These are phyloP conservation scores for Gilbertella persicaria DNA, from an alignment of 371 early-diverging fungal genomes.

Conservation along the genomic window DNA sequence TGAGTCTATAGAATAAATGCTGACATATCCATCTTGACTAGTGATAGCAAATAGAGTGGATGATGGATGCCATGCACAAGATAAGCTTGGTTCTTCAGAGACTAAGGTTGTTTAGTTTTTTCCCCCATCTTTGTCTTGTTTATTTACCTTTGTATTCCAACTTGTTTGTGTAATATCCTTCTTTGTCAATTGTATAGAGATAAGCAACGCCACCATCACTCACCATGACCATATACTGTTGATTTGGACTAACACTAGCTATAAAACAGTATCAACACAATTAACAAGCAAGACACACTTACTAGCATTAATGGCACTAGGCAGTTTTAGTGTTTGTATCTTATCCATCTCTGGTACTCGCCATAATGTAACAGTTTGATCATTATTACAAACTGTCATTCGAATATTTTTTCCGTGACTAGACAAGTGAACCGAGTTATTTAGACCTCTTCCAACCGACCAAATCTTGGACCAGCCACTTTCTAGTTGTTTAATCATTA, in stretches of 20 bases:
- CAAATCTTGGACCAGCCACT: slow-evolving; percentile 63
- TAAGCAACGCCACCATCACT: slow-evolving; percentile 85
- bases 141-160: slow-evolving; percentile 37
- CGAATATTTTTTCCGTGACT: neutral
- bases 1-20: slow-evolving; percentile 65
- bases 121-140: too few species aligned
- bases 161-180: slow-evolving; percentile 52
- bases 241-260: slow-evolving; percentile 83
- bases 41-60: slow-evolving; percentile 76
- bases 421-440: slow-evolving; percentile 78
- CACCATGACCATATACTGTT: slow-evolving; percentile 74
- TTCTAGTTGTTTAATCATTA: slow-evolving; percentile 69
- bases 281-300: slow-evolving; percentile 10
- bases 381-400: slow-evolving; percentile 87
- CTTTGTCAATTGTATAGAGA: slow-evolving; percentile 58
- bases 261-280: slow-evolving; percentile 1
- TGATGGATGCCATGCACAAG: slow-evolving; percentile 77
- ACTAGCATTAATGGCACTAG: slow-evolving; percentile 82
- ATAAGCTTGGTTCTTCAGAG: slow-evolving; percentile 33
- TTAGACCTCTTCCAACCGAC: slow-evolving; percentile 59
- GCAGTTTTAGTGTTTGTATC: slow-evolving; percentile 63
- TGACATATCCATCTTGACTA: slow-evolving; percentile 75
- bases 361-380: slow-evolving; percentile 84
- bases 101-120: slow-evolving; percentile 19
- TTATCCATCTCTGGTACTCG: slow-evolving; percentile 68